Conservation (phyloP, 2,329 filamentous ascomycete genomes). For the Cercospora nicotianae region DNA sequence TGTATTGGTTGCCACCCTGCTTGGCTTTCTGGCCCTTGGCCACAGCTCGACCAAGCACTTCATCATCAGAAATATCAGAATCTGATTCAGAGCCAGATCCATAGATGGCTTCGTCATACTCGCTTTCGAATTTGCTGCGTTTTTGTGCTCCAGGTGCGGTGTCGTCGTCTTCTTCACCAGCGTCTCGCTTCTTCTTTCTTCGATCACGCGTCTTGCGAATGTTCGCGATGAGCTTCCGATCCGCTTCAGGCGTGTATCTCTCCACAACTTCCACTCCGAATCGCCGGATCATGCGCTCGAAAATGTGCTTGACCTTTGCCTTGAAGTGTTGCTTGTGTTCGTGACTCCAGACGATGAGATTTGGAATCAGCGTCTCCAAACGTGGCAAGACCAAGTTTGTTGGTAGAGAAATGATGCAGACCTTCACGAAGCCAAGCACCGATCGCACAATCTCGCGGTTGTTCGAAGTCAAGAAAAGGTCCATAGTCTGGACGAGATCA, state of each 20-base stretch:
- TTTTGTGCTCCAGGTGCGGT: constrained; percentile 40
- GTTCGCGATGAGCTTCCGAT: constrained; percentile 87
- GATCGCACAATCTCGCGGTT: constrained; percentile 96
- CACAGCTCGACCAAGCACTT: constrained; percentile 52
- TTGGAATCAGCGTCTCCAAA: constrained; percentile 75
- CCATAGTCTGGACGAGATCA: constrained; percentile 90
- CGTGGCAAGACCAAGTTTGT: constrained; percentile 75
- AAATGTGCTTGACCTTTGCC: constrained; percentile 95
- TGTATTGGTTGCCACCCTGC: constrained; percentile 66
- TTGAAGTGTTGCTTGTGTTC: constrained; percentile 98
- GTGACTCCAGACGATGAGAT: constrained; percentile 92
- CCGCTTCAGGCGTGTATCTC: constrained; percentile 76
- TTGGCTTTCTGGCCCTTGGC: constrained; percentile 58
- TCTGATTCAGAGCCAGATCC: constrained; percentile 58
- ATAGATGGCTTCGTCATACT: constrained; percentile 95
- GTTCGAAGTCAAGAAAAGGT: constrained; percentile 92
- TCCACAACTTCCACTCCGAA: constrained; percentile 84
- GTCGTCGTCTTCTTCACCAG: constrained; percentile 59
- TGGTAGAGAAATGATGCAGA: constrained; percentile 84
- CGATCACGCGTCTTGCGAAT: constrained; percentile 94
- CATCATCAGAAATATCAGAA: constrained; percentile 64
- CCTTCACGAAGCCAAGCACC: constrained; percentile 94
- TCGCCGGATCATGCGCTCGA: constrained; percentile 88
- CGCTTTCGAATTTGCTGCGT: constrained; percentile 76
- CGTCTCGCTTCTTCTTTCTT: constrained; percentile 82